Conservation (phyloP, 768 basidiomycete species). For the Tulasnella sp. region DNA sequence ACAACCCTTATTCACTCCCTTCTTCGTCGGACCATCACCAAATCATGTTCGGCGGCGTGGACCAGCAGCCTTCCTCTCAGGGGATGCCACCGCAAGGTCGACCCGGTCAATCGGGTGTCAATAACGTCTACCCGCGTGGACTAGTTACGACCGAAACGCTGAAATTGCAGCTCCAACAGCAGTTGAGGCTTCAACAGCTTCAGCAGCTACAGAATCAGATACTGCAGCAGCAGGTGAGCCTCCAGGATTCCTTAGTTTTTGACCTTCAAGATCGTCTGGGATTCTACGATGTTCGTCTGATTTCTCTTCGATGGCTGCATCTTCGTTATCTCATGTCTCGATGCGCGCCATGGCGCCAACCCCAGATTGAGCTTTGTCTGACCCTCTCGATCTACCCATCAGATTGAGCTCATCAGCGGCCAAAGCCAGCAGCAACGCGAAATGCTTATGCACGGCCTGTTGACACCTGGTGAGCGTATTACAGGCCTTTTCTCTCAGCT, state of each 20-base stretch:
- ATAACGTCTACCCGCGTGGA: slow-evolving; percentile 18
- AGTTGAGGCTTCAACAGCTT: slow-evolving; percentile 77
- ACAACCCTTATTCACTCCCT: slow-evolving; percentile 4
- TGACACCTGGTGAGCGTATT: slow-evolving; percentile 64
- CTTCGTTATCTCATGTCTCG: slow-evolving; percentile 1
- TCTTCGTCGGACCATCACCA: slow-evolving; percentile 12
- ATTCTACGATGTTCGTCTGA: slow-evolving; percentile 17
- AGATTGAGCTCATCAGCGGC: slow-evolving; percentile 73
- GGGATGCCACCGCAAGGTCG: not conserved
- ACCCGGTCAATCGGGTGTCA: slow-evolving; percentile 3
- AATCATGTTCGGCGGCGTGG: slow-evolving; percentile 9
- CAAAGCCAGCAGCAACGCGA: slow-evolving; percentile 40
- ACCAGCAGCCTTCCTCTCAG: not conserved
- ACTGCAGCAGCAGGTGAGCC: slow-evolving; percentile 82
- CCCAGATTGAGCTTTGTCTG: not conserved
- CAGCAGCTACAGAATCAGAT: slow-evolving; percentile 82
- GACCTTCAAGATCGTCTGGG: slow-evolving; percentile 1
- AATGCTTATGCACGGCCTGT: slow-evolving; percentile 54
- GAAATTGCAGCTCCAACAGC: slow-evolving; percentile 44
- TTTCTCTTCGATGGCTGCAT: slow-evolving; percentile 1
- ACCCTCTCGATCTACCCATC: slow-evolving; percentile 1
- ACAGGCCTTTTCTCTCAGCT: slow-evolving; percentile 22
- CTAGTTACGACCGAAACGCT: slow-evolving; percentile 35
- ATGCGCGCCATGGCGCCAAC: not conserved
- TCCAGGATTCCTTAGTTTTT: not conserved